A percentile compares a stretch with the other conserved stretches of the same genome.
Evolutionary conservation across 306 rosid species (phyloP).

Genomic region (Cucumis hystrix): DNA sequence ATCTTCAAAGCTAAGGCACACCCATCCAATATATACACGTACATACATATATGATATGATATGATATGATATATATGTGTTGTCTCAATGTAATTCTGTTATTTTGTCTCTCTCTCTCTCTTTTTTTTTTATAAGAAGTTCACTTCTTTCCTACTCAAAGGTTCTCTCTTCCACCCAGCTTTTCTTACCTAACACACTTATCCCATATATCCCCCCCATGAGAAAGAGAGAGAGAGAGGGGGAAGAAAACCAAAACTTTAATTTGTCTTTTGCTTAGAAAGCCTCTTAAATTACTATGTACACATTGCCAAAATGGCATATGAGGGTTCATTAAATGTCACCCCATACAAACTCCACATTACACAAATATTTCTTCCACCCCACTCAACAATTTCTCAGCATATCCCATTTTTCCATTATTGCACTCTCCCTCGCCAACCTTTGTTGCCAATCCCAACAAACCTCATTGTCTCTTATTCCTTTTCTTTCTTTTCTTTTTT

Average conservation of each 20-base stretch:
- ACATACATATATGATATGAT: not conserved
- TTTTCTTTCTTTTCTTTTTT: no score
- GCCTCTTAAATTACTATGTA: not conserved
- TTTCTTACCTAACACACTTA: conserved; percentile 27
- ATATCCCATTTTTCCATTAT: conserved; percentile 3
- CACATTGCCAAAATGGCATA: not conserved
- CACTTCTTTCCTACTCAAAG: conserved; percentile 63
- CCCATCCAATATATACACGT: no score
- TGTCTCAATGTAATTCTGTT: not conserved
- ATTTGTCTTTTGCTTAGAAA: not conserved
- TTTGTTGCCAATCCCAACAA: conserved; percentile 3
- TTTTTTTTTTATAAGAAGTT: conserved; percentile 16
- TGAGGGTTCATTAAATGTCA: not conserved
- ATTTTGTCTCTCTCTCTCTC: not conserved
- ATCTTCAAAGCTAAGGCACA: conserved; percentile 65
- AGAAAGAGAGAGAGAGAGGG: no score
- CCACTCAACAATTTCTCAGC: conserved; percentile 5
- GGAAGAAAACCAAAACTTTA: not conserved
- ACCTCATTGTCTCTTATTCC: not conserved
- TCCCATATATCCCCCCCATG: not conserved
- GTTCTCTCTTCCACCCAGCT: conserved; percentile 11
- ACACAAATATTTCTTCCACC: not conserved
- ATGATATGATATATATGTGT: no score
- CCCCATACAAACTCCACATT: not conserved
- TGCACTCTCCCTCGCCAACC: not conserved